phyloP scores from a whole-genome alignment of 768 basidiomycete genomes.

The Russula sp. region DNA sequence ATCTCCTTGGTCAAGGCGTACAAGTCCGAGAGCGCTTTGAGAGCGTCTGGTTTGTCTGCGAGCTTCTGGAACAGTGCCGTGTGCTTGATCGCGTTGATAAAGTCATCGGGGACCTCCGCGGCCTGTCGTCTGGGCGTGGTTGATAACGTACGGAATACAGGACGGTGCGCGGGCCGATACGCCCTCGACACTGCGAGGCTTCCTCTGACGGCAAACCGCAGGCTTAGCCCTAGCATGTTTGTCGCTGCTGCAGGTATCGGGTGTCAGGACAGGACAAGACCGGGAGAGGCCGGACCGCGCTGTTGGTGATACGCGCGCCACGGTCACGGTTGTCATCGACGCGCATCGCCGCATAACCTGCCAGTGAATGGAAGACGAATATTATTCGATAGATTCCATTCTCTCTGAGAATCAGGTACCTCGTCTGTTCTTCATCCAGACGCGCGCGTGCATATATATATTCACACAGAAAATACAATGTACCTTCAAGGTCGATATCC shows the following conservation, averaged over 20 bases:
- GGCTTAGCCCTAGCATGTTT: constrained; percentile 1
- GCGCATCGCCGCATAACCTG: too few species aligned
- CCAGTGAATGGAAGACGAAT: constrained; percentile 74
- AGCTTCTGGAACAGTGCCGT: constrained; percentile 45
- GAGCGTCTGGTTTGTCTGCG: constrained; percentile 43
- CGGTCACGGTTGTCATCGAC: background rate
- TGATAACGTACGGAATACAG: constrained; percentile 26
- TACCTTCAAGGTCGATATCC: constrained; percentile 81
- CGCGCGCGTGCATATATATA: background rate
- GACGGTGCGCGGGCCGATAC: background rate
- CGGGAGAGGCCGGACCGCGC: background rate
- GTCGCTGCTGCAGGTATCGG: too few species aligned
- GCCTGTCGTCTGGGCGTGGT: constrained; percentile 30
- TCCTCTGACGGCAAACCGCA: constrained; percentile 1
- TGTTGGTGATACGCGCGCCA: too few species aligned
- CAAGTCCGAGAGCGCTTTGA: constrained; percentile 44
- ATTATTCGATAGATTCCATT: constrained; percentile 88
- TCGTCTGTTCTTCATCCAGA: background rate
- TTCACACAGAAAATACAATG: constrained; percentile 79
- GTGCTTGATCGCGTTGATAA: constrained; percentile 40
- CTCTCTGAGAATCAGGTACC: constrained; percentile 84
- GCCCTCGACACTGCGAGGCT: background rate
- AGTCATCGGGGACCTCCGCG: constrained; percentile 31
- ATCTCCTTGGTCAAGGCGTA: constrained; percentile 41
- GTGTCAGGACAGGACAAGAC: too few species aligned